A percentile compares a stretch with the other conserved stretches of the same genome.
Evolutionary conservation across 73 alveolate genomes (phyloP).

Genomic region (Tetrahymena borealis): DNA sequence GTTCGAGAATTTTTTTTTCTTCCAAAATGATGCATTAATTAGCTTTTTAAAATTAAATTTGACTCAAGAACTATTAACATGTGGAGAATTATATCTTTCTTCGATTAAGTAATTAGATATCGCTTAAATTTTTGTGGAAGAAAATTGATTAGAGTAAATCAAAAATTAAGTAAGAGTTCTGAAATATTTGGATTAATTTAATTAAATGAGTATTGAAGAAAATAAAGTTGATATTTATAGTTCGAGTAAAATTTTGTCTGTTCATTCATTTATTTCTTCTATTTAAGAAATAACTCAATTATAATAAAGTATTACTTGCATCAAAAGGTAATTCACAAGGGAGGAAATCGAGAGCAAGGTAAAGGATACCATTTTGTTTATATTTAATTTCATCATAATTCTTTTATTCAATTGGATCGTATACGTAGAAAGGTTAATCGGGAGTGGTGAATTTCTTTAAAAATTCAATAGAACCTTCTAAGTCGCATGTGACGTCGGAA

Average conservation of each 20-base stretch:
- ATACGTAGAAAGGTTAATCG: slow-evolving; percentile 67
- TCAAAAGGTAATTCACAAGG: slow-evolving; percentile 86
- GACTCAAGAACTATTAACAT: neutral
- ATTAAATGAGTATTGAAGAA: too few relatives aligned
- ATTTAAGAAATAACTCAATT: too few relatives aligned
- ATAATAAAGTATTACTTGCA: too few relatives aligned
- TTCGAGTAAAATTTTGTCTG: too few relatives aligned
- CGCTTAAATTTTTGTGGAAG: neutral
- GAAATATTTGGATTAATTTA: too few relatives aligned
- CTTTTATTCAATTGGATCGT: slow-evolving; percentile 52
- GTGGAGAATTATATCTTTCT: neutral
- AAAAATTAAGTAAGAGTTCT: too few relatives aligned
- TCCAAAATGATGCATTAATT: neutral
- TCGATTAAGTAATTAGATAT: too few relatives aligned
- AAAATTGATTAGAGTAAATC: too few relatives aligned
- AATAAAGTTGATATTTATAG: too few relatives aligned
- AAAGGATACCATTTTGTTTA: slow-evolving; percentile 48
- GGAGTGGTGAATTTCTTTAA: slow-evolving; percentile 69
- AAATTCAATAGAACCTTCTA: slow-evolving; percentile 71
- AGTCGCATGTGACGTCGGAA: slow-evolving; percentile 86
- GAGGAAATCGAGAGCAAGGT: slow-evolving; percentile 75
- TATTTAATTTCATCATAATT: slow-evolving; percentile 26
- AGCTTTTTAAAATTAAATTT: neutral
- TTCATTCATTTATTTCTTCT: too few relatives aligned
- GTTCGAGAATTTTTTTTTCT: neutral